Percentiles rank a stretch among this genome's conserved stretches.
These are phyloP conservation scores for Eimeria falciformis DNA, from an alignment of 169 alveolate species.

Conservation along the genomic window DNA sequence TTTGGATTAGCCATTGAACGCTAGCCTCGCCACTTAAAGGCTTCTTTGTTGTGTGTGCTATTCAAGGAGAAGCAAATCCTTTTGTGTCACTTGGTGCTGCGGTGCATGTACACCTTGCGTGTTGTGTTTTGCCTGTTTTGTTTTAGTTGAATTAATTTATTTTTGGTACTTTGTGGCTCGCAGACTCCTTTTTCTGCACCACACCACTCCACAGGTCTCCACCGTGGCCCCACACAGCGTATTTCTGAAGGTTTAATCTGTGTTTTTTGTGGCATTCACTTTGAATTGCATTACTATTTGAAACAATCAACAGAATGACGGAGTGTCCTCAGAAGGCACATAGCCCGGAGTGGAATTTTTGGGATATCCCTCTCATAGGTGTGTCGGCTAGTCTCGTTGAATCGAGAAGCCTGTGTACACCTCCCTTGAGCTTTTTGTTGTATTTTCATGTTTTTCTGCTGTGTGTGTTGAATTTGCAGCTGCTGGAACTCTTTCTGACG, in stretches of 20 bases:
- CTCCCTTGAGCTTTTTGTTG: too few species aligned
- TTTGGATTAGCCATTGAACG: background rate
- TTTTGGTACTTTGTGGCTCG: too few species aligned
- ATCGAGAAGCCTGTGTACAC: too few species aligned
- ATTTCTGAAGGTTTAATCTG: too few species aligned
- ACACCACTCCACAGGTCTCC: constrained; percentile 14
- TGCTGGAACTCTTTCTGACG: constrained; percentile 65
- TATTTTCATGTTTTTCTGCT: too few species aligned
- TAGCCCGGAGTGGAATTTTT: constrained; percentile 28
- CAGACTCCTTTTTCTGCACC: background rate
- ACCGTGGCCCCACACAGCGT: constrained; percentile 53
- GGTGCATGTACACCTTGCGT: too few species aligned
- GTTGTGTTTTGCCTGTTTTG: too few species aligned
- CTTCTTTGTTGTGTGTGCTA: constrained; percentile 49
- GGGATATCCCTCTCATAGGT: constrained; percentile 52
- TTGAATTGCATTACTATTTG: background rate
- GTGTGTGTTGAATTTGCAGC: background rate
- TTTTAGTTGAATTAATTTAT: too few species aligned
- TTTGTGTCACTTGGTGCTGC: background rate
- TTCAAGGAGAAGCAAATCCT: background rate
- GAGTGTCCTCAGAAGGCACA: background rate
- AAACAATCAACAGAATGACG: background rate
- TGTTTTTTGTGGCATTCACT: background rate
- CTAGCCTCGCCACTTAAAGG: constrained; percentile 38
- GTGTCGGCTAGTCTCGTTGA: background rate